These are phyloP conservation scores for Mycena vitilis DNA, from an alignment of 768 basidiomycete genomes.

Conservation along the genomic window DNA sequence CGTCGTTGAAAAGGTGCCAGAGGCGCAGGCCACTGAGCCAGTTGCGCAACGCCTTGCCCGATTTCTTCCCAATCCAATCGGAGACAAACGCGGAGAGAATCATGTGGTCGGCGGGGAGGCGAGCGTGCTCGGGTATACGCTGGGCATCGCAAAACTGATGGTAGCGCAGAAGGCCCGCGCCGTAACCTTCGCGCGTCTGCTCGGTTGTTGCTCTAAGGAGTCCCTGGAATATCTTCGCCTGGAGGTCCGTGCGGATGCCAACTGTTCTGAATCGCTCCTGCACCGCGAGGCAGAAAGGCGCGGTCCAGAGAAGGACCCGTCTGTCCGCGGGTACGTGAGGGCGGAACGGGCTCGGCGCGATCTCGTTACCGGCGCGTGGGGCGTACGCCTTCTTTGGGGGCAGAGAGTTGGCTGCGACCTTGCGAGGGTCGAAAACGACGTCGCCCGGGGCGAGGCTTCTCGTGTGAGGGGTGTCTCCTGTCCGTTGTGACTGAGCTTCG, in stretches of 20 bases:
- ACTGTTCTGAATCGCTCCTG: neutral
- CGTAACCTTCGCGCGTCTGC: neutral
- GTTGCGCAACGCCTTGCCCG: neutral
- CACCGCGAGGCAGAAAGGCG: neutral
- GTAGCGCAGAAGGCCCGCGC: neutral
- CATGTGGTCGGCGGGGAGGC: neutral
- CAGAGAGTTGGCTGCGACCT: neutral
- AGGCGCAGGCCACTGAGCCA: neutral
- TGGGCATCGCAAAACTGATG: neutral
- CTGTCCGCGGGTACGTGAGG: constrained; percentile 9
- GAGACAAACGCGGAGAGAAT: neutral
- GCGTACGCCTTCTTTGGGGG: neutral
- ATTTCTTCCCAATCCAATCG: neutral
- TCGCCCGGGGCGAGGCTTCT: neutral
- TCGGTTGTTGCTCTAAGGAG: neutral
- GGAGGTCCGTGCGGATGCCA: neutral
- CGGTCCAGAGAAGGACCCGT: constrained; percentile 9
- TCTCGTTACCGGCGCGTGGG: neutral
- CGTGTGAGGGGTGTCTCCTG: too few relatives aligned
- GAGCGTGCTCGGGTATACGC: neutral
- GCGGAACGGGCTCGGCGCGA: constrained; percentile 1
- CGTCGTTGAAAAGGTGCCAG: neutral
- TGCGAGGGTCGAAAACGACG: neutral
- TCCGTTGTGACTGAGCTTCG: too few relatives aligned
- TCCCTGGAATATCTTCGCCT: neutral